Conservation (phyloP, 192 early-diverging fungal species). For the Gonapodya prolifera region DNA sequence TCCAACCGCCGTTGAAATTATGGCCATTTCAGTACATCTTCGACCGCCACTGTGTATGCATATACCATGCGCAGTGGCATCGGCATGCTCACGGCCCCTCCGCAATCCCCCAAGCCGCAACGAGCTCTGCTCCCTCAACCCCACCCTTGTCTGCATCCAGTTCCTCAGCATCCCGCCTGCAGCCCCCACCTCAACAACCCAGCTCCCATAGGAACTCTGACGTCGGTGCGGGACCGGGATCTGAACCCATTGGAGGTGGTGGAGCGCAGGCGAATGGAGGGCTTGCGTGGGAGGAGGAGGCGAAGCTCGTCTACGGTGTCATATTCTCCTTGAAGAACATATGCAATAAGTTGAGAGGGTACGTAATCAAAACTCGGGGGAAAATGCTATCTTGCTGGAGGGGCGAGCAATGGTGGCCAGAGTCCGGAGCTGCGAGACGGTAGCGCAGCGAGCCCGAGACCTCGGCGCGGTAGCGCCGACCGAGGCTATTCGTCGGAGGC, state of each 20-base stretch:
- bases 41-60: slow-evolving; percentile 81
- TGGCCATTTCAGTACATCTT: slow-evolving; percentile 54
- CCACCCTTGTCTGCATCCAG: slow-evolving; percentile 15
- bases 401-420: too few relatives aligned
- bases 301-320: slow-evolving; percentile 94
- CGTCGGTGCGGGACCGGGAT: slow-evolving; percentile 20
- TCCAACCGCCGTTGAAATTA: not conserved
- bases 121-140: slow-evolving; percentile 17
- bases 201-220: slow-evolving; percentile 14
- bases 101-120: slow-evolving; percentile 16
- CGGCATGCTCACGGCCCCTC: slow-evolving; percentile 30
- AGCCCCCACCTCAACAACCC: slow-evolving; percentile 10
- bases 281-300: slow-evolving; percentile 64
- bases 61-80: slow-evolving; percentile 77
- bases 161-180: slow-evolving; percentile 14
- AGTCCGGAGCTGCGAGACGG: not conserved
- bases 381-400: too few relatives aligned
- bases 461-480: too few relatives aligned
- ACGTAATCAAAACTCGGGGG: too few relatives aligned
- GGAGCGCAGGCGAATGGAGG: slow-evolving; percentile 8
- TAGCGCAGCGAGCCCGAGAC: too few relatives aligned
- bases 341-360: slow-evolving; percentile 57
- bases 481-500: too few relatives aligned
- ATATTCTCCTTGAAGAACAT: slow-evolving; percentile 80
- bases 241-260: slow-evolving; percentile 4